A percentile compares a stretch with the other conserved stretches of the same genome.
Evolutionary conservation across 2,329 filamentous ascomycete genomes (phyloP).

Genomic region (Peltaster fructicola): DNA sequence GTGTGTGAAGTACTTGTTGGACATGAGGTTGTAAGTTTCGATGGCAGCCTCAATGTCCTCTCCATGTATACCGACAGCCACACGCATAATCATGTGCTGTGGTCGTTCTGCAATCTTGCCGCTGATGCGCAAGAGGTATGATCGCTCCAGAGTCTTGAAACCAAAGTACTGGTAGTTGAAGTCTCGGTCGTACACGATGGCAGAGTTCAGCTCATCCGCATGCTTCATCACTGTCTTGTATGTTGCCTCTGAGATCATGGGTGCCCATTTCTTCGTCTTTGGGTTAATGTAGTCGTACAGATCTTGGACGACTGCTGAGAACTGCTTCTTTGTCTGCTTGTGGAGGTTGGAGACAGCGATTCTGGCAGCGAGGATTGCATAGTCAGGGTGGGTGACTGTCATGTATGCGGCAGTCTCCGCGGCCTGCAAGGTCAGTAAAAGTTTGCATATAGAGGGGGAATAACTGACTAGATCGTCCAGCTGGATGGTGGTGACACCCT

Average conservation of each 20-base stretch:
- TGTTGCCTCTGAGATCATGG: slow-evolving; percentile 86
- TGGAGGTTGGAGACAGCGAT: slow-evolving; percentile 98
- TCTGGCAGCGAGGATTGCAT: slow-evolving; percentile 92
- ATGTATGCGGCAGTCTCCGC: slow-evolving; percentile 98
- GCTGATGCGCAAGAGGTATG: slow-evolving; percentile 87
- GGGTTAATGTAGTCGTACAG: slow-evolving; percentile 94
- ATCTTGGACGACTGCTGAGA: slow-evolving; percentile 85
- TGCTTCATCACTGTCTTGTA: slow-evolving; percentile 92
- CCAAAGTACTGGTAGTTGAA: slow-evolving; percentile 99
- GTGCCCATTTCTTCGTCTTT: slow-evolving; percentile 64
- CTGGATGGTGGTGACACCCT: slow-evolving; percentile 90
- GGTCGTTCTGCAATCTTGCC: slow-evolving; percentile 94
- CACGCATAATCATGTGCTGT: slow-evolving; percentile 99
- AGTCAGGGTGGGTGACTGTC: slow-evolving; percentile 98
- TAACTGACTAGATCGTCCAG: slow-evolving; percentile 80
- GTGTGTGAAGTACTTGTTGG: slow-evolving; percentile 95
- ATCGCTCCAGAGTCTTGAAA: slow-evolving; percentile 97
- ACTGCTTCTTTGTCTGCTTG: slow-evolving; percentile 99
- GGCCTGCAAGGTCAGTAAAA: slow-evolving; percentile 39
- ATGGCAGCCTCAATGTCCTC: slow-evolving; percentile 87
- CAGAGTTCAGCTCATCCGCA: slow-evolving; percentile 92
- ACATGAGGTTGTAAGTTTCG: slow-evolving; percentile 98
- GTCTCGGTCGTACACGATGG: slow-evolving; percentile 96
- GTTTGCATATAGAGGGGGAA: slow-evolving; percentile 5
- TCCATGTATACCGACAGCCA: slow-evolving; percentile 90